Conservation (phyloP, 1,284 basidiomycete species). For the Ganoderma leucocontextum region DNA sequence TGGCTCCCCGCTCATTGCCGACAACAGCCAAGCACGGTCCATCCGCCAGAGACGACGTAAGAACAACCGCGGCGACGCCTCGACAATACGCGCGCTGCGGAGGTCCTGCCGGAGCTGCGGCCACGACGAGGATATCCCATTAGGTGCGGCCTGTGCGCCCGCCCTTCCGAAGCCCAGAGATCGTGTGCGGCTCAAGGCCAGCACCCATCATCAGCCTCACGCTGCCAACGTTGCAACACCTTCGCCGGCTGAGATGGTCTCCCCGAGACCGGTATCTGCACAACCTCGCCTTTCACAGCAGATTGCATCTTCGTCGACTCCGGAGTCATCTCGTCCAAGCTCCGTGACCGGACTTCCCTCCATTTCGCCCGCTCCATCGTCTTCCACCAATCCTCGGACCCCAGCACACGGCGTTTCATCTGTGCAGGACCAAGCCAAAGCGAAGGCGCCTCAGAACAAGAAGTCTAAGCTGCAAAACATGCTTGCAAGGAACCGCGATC, state of each 20-base stretch:
- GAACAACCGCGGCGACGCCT: slow-evolving; percentile 4
- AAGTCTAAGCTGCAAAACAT: slow-evolving; percentile 64
- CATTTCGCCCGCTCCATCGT: slow-evolving; percentile 4
- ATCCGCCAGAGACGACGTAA: slow-evolving; percentile 31
- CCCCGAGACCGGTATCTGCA: slow-evolving; percentile 16
- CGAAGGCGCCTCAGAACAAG: slow-evolving; percentile 51
- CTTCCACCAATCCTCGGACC: slow-evolving; percentile 12
- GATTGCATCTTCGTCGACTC: slow-evolving; percentile 19
- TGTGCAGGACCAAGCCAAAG: slow-evolving; percentile 14
- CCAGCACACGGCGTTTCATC: not conserved
- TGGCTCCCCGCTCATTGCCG: slow-evolving; percentile 52
- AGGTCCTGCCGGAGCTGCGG: slow-evolving; percentile 38
- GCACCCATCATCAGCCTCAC: slow-evolving; percentile 19
- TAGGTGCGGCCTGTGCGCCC: slow-evolving; percentile 26
- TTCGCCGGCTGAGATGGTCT: slow-evolving; percentile 14
- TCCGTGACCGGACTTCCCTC: slow-evolving; percentile 2
- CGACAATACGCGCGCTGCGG: slow-evolving; percentile 30
- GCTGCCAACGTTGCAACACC: slow-evolving; percentile 15
- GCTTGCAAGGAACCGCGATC: slow-evolving; percentile 64
- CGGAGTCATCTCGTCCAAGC: slow-evolving; percentile 24
- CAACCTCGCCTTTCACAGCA: slow-evolving; percentile 19
- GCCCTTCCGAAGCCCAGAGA: slow-evolving; percentile 31
- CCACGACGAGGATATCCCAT: slow-evolving; percentile 34
- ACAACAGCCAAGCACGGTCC: slow-evolving; percentile 38
- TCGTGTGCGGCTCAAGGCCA: slow-evolving; percentile 22